Evolutionary conservation across 2,329 filamentous ascomycete species (phyloP), one percentile per base, ranked within the genome.

Genomic region (Sarocladiaceae sp.): DNA sequence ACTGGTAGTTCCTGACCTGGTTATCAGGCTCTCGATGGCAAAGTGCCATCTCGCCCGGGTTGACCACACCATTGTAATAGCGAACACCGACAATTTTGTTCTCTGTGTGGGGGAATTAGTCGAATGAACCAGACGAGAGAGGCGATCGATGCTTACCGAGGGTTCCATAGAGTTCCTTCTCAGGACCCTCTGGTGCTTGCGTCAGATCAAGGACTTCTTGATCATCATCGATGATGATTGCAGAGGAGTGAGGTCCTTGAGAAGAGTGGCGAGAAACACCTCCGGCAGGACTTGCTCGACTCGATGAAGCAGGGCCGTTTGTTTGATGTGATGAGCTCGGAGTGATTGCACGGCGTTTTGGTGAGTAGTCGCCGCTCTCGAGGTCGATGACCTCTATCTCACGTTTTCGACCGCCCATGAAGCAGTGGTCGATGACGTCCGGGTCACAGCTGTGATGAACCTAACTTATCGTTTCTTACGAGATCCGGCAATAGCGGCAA

Each of bases 21-120:
- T 91, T 91, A 1, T 62, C 55, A 2, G 84, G 82, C 56, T 91
- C 83, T 55, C 86, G 69, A 27, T 67, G 68, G 44, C 83, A 66
- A 37, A 82, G 60, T 2, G 87, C 79, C 44, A 74, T 68, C 57
- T 88, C 83, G 19, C 81, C 80, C 2, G 68, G 53, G 6, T 73
- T 80, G 12, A 82, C 82, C 51, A 73, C 67, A 2, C 83, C 83
- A 45, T 61, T 62, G 58, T 88, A 87, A 57, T 78, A 85, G 34
- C 66, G 72, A 54, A 56, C 74, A 6, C 72, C 72, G 2, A 76
- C 72, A 47, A 75, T 68, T 51, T 74, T 75, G 31, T 59, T 64
- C 40, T 3, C 23, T 21, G 7, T 21, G 21, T n/a, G 43, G 34
- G n/a, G 27, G 18, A 15, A 9, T 19, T 2, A 15, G 18, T 33